These are phyloP conservation scores for Seminavis robusta DNA, from an alignment of 108 stramenopile species.

Conservation along the genomic window DNA sequence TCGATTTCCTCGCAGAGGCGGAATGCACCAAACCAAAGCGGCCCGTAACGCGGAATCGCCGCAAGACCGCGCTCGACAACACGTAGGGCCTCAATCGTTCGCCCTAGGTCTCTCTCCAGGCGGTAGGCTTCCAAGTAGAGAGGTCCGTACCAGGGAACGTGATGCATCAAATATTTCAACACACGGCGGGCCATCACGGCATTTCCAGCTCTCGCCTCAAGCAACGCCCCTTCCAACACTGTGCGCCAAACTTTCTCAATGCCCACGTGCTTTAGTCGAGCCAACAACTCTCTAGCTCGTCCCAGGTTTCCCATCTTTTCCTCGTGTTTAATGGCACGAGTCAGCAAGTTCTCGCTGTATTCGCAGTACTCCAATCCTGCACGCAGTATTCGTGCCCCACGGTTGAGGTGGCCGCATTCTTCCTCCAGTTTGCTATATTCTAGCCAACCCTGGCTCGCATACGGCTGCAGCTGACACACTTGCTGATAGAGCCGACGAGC, in stretches of 20 bases:
- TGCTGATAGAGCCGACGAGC: slow-evolving; percentile 78
- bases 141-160: slow-evolving; percentile 98
- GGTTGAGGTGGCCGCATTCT: slow-evolving; percentile 81
- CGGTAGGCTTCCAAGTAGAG: slow-evolving; percentile 94
- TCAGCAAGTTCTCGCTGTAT: slow-evolving; percentile 80
- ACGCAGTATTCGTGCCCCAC: slow-evolving; percentile 64
- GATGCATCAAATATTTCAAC: slow-evolving; percentile 86
- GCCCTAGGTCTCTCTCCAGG: slow-evolving; percentile 83
- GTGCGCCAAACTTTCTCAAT: slow-evolving; percentile 94
- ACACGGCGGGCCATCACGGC: slow-evolving; percentile 75
- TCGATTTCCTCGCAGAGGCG: slow-evolving; percentile 83
- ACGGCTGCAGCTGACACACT: slow-evolving; percentile 85
- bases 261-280: slow-evolving; percentile 82
- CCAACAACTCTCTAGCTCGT: slow-evolving; percentile 77
- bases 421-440: slow-evolving; percentile 97
- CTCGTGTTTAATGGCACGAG: slow-evolving; percentile 88
- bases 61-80: slow-evolving; percentile 91
- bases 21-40: slow-evolving; percentile 97
- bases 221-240: slow-evolving; percentile 92
- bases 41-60: slow-evolving; percentile 93
- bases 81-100: slow-evolving; percentile 67
- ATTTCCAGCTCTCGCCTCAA: slow-evolving; percentile 95
- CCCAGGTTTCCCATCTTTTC: slow-evolving; percentile 77
- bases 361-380: slow-evolving; percentile 78
- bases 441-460: slow-evolving; percentile 90